A percentile compares a stretch with the other conserved stretches of the same genome.
Conservation (phyloP, 2,329 filamentous ascomycete genomes). For the Venturia nashicola region DNA sequence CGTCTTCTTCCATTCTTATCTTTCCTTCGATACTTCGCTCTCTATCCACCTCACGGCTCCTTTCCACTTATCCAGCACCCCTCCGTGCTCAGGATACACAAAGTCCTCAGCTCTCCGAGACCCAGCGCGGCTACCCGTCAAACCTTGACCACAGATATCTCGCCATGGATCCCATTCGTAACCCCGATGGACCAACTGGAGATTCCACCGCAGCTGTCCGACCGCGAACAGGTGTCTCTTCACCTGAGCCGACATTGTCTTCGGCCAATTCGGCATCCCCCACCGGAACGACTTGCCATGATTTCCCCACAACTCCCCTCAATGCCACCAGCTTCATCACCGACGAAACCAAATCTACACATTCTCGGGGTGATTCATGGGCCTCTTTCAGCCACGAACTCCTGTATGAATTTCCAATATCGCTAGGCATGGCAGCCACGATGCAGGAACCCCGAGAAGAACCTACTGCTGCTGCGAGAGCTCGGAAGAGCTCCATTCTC, state of each 20-base stretch:
- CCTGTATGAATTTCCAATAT: not conserved
- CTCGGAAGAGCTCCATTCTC: slow-evolving; percentile 9
- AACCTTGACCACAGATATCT: not conserved
- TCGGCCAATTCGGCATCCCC: slow-evolving; percentile 3
- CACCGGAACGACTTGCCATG: not conserved
- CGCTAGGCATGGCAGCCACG: not conserved
- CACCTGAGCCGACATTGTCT: not conserved
- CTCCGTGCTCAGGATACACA: slow-evolving; percentile 4
- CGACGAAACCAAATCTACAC: not conserved
- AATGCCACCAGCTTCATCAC: not conserved
- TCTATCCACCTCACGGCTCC: not conserved
- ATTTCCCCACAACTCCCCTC: not conserved
- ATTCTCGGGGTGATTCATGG: not conserved
- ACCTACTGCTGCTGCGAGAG: not conserved
- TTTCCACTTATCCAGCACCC: not conserved
- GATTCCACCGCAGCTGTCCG: slow-evolving; percentile 1
- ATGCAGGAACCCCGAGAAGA: not conserved
- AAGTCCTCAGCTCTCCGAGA: not conserved
- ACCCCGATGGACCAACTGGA: not conserved
- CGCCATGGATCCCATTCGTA: not conserved
- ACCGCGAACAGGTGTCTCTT: not conserved
- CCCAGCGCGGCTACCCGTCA: not conserved
- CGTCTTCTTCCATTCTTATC: not conserved
- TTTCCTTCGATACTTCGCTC: not conserved
- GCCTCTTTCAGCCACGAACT: slow-evolving; percentile 2